Percentiles rank a stretch among this genome's conserved stretches.
Evolutionary conservation across 371 early-diverging fungal species (phyloP).

Genomic region (Mucor saturninus): DNA sequence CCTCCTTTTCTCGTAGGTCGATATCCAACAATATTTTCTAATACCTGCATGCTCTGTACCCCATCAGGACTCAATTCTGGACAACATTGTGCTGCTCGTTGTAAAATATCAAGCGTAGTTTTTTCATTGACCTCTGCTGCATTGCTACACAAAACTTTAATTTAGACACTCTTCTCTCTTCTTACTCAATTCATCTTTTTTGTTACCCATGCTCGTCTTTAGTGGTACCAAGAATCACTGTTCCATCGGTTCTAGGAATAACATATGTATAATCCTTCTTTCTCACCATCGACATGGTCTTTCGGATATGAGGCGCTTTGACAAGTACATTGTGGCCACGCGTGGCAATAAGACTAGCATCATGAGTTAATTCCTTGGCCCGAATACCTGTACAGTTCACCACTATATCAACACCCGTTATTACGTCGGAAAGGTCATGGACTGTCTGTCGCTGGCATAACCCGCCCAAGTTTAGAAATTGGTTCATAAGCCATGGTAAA

Average conservation of each 20-base stretch:
- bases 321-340: conserved; percentile 75
- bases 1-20: conserved; percentile 68
- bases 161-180: background rate
- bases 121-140: conserved; percentile 1
- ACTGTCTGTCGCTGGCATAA: conserved; percentile 42
- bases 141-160: background rate
- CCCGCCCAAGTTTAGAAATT: conserved; percentile 64
- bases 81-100: background rate
- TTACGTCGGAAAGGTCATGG: conserved; percentile 51
- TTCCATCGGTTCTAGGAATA: conserved; percentile 77
- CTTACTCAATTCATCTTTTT: background rate
- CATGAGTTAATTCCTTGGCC: conserved; percentile 64
- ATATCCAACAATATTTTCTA: conserved; percentile 65
- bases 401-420: conserved; percentile 48
- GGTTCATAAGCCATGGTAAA: conserved; percentile 61
- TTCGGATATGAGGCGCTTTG: conserved; percentile 64
- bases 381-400: conserved; percentile 76
- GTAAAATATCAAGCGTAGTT: background rate
- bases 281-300: conserved; percentile 48
- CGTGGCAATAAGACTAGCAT: conserved; percentile 59
- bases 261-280: conserved; percentile 59
- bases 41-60: conserved; percentile 49
- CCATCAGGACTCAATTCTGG: conserved; percentile 10
- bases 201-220: conserved; percentile 56
- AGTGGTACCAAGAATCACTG: conserved; percentile 79